Percentiles rank a stretch among this genome's conserved stretches.
Conservation (phyloP, 805 yeast species). For the Yamadazyma scolyti region DNA sequence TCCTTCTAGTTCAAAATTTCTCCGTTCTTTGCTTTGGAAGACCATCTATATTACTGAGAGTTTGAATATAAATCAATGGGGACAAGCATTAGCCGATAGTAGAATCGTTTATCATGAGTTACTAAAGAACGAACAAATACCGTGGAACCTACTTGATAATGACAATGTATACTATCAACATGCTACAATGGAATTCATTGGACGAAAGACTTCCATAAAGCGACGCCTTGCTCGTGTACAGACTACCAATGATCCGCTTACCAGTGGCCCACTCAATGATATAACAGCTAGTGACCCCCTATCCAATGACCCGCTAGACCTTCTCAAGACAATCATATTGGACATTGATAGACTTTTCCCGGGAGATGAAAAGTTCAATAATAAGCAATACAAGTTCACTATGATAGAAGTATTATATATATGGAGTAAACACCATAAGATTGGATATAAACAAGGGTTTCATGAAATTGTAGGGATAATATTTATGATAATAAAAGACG, state of each 20-base stretch:
- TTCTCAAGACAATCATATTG: conserved; percentile 40
- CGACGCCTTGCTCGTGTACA: conserved; percentile 17
- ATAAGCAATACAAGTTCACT: conserved; percentile 18
- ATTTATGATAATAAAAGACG: conserved; percentile 36
- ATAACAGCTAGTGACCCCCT: conserved; percentile 1
- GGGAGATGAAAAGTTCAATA: conserved; percentile 32
- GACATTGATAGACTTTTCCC: conserved; percentile 56
- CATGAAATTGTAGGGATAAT: conserved; percentile 53
- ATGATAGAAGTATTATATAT: conserved; percentile 43
- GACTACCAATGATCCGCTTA: conserved; percentile 9
- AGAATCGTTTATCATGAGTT: conserved; percentile 35
- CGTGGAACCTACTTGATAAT: conserved; percentile 32
- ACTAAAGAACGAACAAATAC: conserved; percentile 24
- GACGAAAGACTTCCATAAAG: conserved; percentile 1
- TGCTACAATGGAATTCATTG: conserved; percentile 7
- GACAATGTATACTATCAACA: conserved; percentile 25
- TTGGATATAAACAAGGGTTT: conserved; percentile 53
- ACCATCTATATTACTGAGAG: conserved; percentile 31
- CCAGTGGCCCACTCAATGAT: conserved; percentile 7
- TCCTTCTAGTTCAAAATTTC: conserved; percentile 17
- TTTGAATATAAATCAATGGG: conserved; percentile 33
- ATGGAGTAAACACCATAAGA: conserved; percentile 46
- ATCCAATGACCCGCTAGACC: conserved; percentile 31
- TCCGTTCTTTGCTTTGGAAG: conserved; percentile 38
- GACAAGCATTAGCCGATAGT: conserved; percentile 20